phyloP scores from a whole-genome alignment of 1,284 basidiomycete genomes.

The Neonothopanus nambi region DNA sequence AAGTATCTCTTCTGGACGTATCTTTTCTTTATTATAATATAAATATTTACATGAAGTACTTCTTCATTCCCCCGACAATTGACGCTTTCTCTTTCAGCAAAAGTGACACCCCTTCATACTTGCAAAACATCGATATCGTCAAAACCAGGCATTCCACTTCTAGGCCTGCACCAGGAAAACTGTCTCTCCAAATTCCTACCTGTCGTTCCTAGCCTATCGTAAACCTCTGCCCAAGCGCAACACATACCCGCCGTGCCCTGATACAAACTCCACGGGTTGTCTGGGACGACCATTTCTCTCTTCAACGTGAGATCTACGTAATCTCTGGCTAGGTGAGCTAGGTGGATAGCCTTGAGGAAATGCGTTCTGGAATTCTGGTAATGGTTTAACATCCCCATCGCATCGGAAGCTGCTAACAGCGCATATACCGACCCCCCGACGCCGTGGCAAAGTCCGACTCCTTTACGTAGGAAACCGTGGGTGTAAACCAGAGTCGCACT shows the following conservation, averaged over 20 bases:
- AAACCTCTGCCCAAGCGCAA: slow-evolving; percentile 51
- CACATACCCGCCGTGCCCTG: slow-evolving; percentile 58
- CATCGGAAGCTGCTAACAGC: slow-evolving; percentile 45
- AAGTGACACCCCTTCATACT: neutral
- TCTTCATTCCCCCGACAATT: too few species aligned
- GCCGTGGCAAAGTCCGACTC: slow-evolving; percentile 59
- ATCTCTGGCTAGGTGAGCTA: slow-evolving; percentile 43
- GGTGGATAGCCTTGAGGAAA: slow-evolving; percentile 43
- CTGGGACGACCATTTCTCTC: slow-evolving; percentile 46
- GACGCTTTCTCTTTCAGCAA: too few species aligned
- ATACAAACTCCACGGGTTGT: slow-evolving; percentile 54
- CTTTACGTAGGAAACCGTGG: slow-evolving; percentile 52
- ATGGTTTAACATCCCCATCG: slow-evolving; percentile 23
- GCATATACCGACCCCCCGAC: slow-evolving; percentile 52
- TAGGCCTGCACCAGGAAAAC: slow-evolving; percentile 14
- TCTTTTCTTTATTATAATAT: too few species aligned
- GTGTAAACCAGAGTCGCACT: slow-evolving; percentile 46
- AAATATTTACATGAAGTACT: too few species aligned
- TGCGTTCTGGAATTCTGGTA: slow-evolving; percentile 21
- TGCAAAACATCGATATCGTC: slow-evolving; percentile 15
- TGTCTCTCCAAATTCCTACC: slow-evolving; percentile 13
- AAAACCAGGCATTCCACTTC: slow-evolving; percentile 24
- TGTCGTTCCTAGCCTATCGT: slow-evolving; percentile 31
- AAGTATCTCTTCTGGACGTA: too few species aligned
- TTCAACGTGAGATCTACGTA: slow-evolving; percentile 34